These are phyloP conservation scores for Fimicolochytrium jonesii DNA, from an alignment of 192 early-diverging fungal genomes.

Conservation along the genomic window DNA sequence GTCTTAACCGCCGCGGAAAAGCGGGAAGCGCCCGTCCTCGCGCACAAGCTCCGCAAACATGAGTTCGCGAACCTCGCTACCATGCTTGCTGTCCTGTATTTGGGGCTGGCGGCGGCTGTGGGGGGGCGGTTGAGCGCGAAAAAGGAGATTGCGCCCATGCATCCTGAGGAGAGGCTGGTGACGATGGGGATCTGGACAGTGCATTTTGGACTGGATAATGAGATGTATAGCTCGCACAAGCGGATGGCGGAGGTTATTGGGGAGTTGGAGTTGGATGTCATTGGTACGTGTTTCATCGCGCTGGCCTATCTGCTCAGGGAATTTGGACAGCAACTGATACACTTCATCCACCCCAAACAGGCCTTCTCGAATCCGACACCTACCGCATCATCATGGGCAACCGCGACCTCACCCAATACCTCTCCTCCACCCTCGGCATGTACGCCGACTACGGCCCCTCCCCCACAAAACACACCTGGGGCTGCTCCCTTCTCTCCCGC, in stretches of 20 bases:
- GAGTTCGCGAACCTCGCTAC: background rate
- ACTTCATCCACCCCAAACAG: too few relatives aligned
- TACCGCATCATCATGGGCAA: conserved; percentile 20
- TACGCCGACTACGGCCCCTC: conserved; percentile 16
- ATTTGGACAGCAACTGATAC: too few relatives aligned
- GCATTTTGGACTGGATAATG: conserved; percentile 18
- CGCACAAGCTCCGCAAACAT: background rate
- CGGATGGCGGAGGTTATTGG: conserved; percentile 19
- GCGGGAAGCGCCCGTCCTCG: conserved; percentile 1
- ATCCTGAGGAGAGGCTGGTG: conserved; percentile 6
- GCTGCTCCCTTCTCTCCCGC: conserved; percentile 16
- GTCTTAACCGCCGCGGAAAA: background rate
- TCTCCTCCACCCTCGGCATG: conserved; percentile 11
- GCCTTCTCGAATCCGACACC: conserved; percentile 12
- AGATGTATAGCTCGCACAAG: conserved; percentile 11
- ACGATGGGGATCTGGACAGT: conserved; percentile 22
- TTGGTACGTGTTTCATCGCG: conserved; percentile 9
- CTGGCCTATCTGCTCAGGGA: too few relatives aligned
- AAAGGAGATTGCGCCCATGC: background rate
- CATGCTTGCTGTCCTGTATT: background rate
- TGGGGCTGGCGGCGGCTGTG: conserved; percentile 5
- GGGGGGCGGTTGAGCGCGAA: background rate
- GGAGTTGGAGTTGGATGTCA: conserved; percentile 17
- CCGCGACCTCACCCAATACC: conserved; percentile 15
- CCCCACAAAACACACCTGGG: conserved; percentile 19